These are phyloP conservation scores for Chytridium lagenaria DNA, from an alignment of 371 early-diverging fungal species.

Conservation along the genomic window DNA sequence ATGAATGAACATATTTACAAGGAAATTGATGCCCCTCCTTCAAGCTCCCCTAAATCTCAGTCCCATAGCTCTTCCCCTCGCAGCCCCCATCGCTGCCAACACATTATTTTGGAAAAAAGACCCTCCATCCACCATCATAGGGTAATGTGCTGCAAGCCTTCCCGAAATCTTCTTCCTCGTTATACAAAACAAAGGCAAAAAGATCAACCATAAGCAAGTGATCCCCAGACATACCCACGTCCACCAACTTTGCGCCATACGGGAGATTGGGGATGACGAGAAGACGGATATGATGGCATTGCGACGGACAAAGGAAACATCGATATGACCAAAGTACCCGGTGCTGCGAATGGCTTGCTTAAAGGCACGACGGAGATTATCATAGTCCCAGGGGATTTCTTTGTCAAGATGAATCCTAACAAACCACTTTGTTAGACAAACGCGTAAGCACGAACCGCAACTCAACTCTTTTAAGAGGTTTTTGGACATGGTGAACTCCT, in stretches of 20 bases:
- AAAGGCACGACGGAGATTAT: not conserved
- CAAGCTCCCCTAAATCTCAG: not conserved
- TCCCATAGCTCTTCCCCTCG: not conserved
- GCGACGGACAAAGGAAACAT: not conserved
- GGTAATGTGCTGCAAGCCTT: not conserved
- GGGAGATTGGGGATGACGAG: not conserved
- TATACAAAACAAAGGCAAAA: not conserved
- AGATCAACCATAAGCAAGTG: slow-evolving; percentile 23
- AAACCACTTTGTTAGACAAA: too few relatives aligned
- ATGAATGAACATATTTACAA: too few relatives aligned
- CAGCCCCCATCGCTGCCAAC: not conserved
- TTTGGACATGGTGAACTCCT: slow-evolving; percentile 19
- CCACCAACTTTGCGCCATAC: not conserved
- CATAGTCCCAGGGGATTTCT: slow-evolving; percentile 18
- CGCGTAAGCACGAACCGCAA: not conserved
- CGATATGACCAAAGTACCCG: not conserved
- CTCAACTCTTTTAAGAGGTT: slow-evolving; percentile 19
- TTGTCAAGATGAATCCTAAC: too few relatives aligned
- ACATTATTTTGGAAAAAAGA: not conserved
- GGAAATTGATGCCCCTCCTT: too few relatives aligned
- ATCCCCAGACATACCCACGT: not conserved
- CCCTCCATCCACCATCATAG: not conserved
- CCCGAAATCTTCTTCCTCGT: slow-evolving; percentile 3
- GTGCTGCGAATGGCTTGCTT: not conserved
- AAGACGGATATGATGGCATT: slow-evolving; percentile 3